Base-by-base conservation (phyloP, 352 stramenopile species). In the Pythium phragmiticola region DNA sequence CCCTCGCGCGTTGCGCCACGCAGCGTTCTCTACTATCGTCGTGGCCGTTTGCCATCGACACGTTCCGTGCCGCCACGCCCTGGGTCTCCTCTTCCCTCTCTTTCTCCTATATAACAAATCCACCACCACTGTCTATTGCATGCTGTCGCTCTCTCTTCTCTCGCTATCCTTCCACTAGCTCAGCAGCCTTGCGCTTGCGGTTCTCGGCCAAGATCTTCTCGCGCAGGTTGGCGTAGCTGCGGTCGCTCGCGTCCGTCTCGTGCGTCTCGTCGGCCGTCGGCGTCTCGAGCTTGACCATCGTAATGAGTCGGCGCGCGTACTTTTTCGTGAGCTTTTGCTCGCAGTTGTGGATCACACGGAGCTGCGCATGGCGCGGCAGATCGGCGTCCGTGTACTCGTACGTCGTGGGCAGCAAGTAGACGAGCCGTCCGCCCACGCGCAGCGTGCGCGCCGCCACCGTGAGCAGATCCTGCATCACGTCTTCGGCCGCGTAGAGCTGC, bases 381-480 rank as follows among this genome's bases (percentile, higher is more conserved):
- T 94, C 83, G 7, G 70, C 74, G 60, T 94, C 84, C 37, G 75
- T 90, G 68, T 94, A 96, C 65, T 88, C 76, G 66, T 90, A 89
- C 11, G 76, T 92, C 6, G 85, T 92, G 23, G 89, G 89, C 30
- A 97, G 70, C 47, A 97, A 57, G 54, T 97, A 97, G 48, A 95
- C 89, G 21, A 97, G 73, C 2, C 89, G 78, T 5, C 89, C 90
- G 41, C 84, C 87, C 33, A 91, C 72, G 7, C 75, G 75, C 51
- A 98, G 74, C 21, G 80, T 87, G 50, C 73, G 69, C 6, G 90
- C 88, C 9, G 89, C 75, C 61, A 98, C 93, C 65, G 98, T 83
- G 21, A 99, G 77, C 49, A 99, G 72, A 72, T 99, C 97, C 1
- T 86, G 83, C 92, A 99, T 98, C 41, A 99, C 95, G 73, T 99